Percentiles rank a stretch among this genome's conserved stretches.
phyloP scores from a whole-genome alignment of 306 rosid genomes.

The Medicago arabica region DNA sequence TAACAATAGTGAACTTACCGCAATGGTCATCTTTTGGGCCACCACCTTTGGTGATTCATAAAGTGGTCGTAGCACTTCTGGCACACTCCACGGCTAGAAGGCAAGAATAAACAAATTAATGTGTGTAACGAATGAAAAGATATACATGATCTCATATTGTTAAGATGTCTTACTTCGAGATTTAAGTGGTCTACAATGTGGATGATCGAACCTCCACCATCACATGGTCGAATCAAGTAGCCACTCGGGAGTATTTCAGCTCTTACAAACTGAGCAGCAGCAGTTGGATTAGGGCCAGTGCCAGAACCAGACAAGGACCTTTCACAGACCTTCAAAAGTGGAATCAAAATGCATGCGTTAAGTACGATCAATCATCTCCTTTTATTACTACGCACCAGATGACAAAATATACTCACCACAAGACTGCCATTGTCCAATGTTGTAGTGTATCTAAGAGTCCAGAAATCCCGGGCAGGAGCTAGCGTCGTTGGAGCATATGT shows the following conservation, averaged over 20 bases:
- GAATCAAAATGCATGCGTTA: constrained; percentile 18
- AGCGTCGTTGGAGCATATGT: constrained; percentile 90
- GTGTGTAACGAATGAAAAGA: not conserved
- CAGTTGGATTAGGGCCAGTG: constrained; percentile 78
- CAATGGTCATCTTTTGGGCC: constrained; percentile 93
- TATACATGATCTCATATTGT: not conserved
- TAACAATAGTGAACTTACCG: constrained; percentile 57
- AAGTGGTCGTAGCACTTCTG: constrained; percentile 95
- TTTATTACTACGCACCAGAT: not conserved
- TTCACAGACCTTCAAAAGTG: constrained; percentile 77
- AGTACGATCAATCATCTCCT: not conserved
- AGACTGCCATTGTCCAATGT: constrained; percentile 89
- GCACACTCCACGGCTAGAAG: constrained; percentile 92
- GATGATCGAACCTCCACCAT: constrained; percentile 97
- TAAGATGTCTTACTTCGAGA: constrained; percentile 73
- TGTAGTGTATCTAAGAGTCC: constrained; percentile 96
- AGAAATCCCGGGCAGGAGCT: constrained; percentile 98
- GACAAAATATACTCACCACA: constrained; percentile 63
- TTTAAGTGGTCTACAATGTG: constrained; percentile 96
- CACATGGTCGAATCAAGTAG: constrained; percentile 93
- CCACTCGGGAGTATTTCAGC: constrained; percentile 95
- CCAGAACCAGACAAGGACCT: constrained; percentile 97
- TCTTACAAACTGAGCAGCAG: constrained; percentile 85
- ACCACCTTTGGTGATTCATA: constrained; percentile 92
- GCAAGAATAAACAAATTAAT: constrained; percentile 27